phyloP scores from a whole-genome alignment of 1,284 basidiomycete species.

The Sporisorium sorghi region DNA sequence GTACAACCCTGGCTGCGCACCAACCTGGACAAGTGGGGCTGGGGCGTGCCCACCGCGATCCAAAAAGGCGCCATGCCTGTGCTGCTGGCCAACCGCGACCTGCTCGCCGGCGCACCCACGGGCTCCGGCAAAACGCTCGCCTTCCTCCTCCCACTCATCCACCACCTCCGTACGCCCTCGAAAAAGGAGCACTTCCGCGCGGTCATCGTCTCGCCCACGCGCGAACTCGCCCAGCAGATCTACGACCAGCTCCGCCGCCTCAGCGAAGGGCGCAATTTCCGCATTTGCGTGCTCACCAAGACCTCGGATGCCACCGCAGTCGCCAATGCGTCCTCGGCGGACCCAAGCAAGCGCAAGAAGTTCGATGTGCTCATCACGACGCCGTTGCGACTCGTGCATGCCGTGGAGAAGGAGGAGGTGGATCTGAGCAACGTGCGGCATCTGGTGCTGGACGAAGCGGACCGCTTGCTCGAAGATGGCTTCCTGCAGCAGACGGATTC shows the following conservation, averaged over 20 bases:
- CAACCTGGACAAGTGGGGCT: constrained; percentile 56
- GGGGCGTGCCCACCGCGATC: constrained; percentile 67
- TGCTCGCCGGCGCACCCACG: constrained; percentile 65
- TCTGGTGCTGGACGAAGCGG: constrained; percentile 66
- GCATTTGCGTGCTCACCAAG: constrained; percentile 62
- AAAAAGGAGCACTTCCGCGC: constrained; percentile 59
- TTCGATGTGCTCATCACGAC: constrained; percentile 66
- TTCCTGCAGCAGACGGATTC: constrained; percentile 91
- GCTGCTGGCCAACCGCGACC: constrained; percentile 64
- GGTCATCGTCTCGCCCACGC: constrained; percentile 64
- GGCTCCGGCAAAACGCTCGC: constrained; percentile 67
- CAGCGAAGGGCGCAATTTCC: constrained; percentile 41
- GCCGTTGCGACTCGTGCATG: constrained; percentile 65
- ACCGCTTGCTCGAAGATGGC: constrained; percentile 80
- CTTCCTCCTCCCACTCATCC: constrained; percentile 63
- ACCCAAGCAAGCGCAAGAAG: constrained; percentile 48
- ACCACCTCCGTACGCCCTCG: constrained; percentile 49
- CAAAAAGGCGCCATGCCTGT: constrained; percentile 69
- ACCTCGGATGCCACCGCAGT: constrained; percentile 36
- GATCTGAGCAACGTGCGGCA: constrained; percentile 58
- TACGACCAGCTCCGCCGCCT: constrained; percentile 61
- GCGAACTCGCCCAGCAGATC: constrained; percentile 66
- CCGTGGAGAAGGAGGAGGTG: constrained; percentile 60
- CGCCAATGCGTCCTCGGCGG: constrained; percentile 13
- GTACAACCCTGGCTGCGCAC: constrained; percentile 51